Evolutionary conservation across 257 asterid species (phyloP), one percentile per base, ranked within the genome.

Genomic region (Cinchona pubescens): DNA sequence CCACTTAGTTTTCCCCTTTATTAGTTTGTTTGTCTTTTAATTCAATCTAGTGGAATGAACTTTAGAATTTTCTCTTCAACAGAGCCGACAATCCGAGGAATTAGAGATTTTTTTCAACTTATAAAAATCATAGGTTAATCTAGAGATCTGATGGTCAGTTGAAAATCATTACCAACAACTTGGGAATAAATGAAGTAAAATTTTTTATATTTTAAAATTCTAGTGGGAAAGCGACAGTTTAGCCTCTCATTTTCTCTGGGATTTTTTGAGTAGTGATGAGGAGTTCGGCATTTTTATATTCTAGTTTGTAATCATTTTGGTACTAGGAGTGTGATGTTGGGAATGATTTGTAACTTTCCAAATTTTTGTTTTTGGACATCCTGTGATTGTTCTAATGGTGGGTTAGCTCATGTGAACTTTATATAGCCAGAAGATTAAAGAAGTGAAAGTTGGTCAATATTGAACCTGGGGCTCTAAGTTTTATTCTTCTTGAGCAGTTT

Each of bases 81-180:
- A 45, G 27, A 81, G 82, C 85, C 85, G 76, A 84, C 86, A 75
- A 74, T 76, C 75, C 4, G 69, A 60, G 83, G 68, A 51, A 43
- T 70, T 61, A 67, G 60, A 38, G 49, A 34, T 67, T 64, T 80
- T 76, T 73, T 75, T 67, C 67, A 72, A 71, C 73, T 79, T 75
- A 73, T 72, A n/a, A n/a, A n/a, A n/a, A n/a, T n/a, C 55, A n/a
- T 59, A 80, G 79, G 79, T n/a, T n/a, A n/a, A 83, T 83, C 82
- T 76, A 59, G 69, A 60, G 83, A 84, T 84, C 85, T 71, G 81
- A 83, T 69, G 59, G 87, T 66, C 76, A 75, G 64, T 72, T 56
- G 56, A 66, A 29, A 63, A 65, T 73, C 61, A 45, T 16, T n/a
- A n/a, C n/a, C n/a, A n/a, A n/a, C n/a, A n/a, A n/a, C n/a, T n/a